phyloP scores from a whole-genome alignment of 495 filamentous ascomycete species.

The Endocarpon pusillum region DNA sequence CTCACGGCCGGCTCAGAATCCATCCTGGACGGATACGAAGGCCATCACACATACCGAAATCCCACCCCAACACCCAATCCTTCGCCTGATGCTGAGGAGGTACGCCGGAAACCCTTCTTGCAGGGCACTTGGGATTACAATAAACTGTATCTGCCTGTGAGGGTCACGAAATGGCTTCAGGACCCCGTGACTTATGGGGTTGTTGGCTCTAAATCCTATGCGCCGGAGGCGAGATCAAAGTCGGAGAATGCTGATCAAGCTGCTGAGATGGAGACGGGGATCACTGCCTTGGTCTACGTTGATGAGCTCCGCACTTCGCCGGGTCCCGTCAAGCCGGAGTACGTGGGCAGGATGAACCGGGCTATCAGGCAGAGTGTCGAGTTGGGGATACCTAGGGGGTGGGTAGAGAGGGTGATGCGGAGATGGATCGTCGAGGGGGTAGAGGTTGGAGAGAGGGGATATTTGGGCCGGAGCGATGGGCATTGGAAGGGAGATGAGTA shows the following conservation, averaged over 20 bases:
- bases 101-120: neutral
- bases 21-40: conserved; percentile 27
- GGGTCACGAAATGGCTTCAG: conserved; percentile 20
- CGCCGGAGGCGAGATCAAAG: conserved; percentile 5
- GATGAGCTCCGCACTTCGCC: conserved; percentile 26
- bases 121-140: conserved; percentile 23
- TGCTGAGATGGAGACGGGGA: conserved; percentile 3
- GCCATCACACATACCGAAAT: conserved; percentile 13
- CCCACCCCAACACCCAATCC: neutral
- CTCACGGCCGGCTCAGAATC: conserved; percentile 24
- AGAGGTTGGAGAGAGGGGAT: neutral
- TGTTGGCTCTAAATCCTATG: conserved; percentile 1
- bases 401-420: conserved; percentile 40
- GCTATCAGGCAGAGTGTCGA: conserved; percentile 42
- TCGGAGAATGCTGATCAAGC: conserved; percentile 3
- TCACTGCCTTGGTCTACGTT: conserved; percentile 39
- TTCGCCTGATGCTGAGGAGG: neutral
- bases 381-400: conserved; percentile 37
- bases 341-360: conserved; percentile 49
- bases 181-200: neutral
- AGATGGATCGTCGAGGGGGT: conserved; percentile 11
- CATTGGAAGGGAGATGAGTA: too few relatives aligned
- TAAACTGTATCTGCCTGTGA: conserved; percentile 23
- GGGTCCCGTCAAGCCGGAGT: conserved; percentile 37
- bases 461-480: neutral